Base-by-base conservation (phyloP, 352 stramenopile species). In the Globisporangium echinulatum region DNA sequence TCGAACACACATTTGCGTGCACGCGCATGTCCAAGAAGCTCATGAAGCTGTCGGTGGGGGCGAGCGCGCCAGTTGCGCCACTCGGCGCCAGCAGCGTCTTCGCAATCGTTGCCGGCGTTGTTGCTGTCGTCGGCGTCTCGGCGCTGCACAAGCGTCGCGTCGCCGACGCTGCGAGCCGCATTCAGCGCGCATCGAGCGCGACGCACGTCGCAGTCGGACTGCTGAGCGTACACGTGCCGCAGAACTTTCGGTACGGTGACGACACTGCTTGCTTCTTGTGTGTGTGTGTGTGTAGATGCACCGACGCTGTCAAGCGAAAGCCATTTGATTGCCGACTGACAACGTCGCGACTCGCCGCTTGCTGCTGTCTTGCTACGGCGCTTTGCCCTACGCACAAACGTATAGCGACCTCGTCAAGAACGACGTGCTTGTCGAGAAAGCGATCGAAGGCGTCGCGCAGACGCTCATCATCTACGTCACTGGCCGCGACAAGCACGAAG, bases 391-490 rank as follows among this genome's bases (percentile, higher is more conserved):
- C 40, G 11, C 40, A 44, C 40, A 44, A 13, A 57, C 40, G 19
- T 25, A 43, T 46, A 79, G 72, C 1, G 74, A 80, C 55, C 48
- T 82, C 61, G 77, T 86, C 17, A 86, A 81, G 59, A 86, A 89
- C 58, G 69, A 93, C 67, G 79, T 93, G 56, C 62, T 91, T n/a
- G 36, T 93, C 25, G 80, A 90, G 53, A 88, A 87, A 60, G 56
- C 71, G 9, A 70, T 79, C 17, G 69, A 72, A 36, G 58, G 70
- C 7, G 79, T 87, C 36, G 60, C 70, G 9, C 57, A 78, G 11
- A 75, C 64, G 17, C 65, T 93, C 15, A 59, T 84, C 33, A 71
- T 93, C 48, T 93, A 75, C 63, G 81, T 93, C 33, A 71, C 70
- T n/a, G 78, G 74, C 5, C 55, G 68, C 17, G 66, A 78, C 52